Evolutionary conservation across 2,329 filamentous ascomycete genomes (phyloP).

Genomic region (Neurospora sp.): DNA sequence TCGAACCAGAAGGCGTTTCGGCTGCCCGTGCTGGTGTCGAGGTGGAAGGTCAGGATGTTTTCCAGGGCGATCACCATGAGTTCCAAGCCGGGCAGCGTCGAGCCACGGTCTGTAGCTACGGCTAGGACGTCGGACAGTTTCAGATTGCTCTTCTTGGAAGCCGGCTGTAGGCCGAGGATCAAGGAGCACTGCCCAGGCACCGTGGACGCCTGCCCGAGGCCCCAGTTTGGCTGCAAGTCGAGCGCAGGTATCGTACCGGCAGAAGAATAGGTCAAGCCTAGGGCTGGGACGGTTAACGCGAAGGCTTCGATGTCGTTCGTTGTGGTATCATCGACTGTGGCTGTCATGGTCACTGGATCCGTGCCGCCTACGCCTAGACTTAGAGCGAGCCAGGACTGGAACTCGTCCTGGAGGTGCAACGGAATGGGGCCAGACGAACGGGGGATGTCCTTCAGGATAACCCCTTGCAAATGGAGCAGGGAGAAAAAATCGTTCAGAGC

Average conservation of each 20-base stretch:
- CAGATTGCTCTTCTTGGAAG: neutral
- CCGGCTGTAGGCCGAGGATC: neutral
- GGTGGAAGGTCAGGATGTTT: neutral
- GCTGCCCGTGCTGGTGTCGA: neutral
- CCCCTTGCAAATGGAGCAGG: slow-evolving; percentile 1
- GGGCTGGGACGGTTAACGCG: neutral
- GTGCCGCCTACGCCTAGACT: neutral
- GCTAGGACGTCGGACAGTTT: neutral
- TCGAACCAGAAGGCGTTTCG: slow-evolving; percentile 4
- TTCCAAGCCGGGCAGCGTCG: neutral
- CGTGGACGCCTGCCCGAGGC: neutral
- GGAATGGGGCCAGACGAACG: neutral
- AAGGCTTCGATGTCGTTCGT: neutral
- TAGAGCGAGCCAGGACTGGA: neutral
- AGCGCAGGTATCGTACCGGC: neutral
- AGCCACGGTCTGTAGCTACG: neutral
- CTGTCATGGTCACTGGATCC: neutral
- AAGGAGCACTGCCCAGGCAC: neutral
- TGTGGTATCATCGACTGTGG: neutral
- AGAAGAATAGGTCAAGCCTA: neutral
- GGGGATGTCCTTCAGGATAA: neutral
- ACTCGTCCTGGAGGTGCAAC: too few species aligned
- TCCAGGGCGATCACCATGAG: neutral
- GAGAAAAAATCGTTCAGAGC: slow-evolving; percentile 1
- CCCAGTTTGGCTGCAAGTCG: neutral